Base-by-base conservation (phyloP, 108 stramenopile genomes). In the Conticribra guillardii region DNA sequence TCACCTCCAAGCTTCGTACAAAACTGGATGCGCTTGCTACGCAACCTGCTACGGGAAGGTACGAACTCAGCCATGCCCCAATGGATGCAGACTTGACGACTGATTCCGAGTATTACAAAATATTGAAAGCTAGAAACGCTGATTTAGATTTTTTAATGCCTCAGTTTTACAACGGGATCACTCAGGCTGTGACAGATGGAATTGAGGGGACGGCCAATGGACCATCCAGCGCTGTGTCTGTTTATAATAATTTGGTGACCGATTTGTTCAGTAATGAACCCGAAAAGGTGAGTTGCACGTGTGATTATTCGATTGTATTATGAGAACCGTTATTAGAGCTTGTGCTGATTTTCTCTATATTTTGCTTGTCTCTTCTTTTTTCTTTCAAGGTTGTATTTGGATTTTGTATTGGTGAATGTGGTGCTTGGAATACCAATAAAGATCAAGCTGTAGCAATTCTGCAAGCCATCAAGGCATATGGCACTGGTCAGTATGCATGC, bases 151-250 rank as follows among this genome's bases (percentile, higher is more conserved):
- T 82, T 17, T 47, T 84, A 27, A 80, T 84, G 78, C 83, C 86
- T 0, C 86, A 87, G 48, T 84, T 82, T 61, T 87, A 87, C 70
- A 84, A 87, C 27, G 79, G 84, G 15, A 58, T 79, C 18, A 75
- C 81, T 52, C 67, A 72, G 29, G 80, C 84, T 30, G 81, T 59
- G 9, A 19, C 31, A 16, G 81, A 85, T 80, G 84, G 84, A 4
- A 24, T 85, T 11, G 29, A 27, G 58, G 65, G 64, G 16, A 41
- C 51, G 1, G 71, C 64, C n/a, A 1, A 1, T 44, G 82, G 80
- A 4, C 17, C 21, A 17, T 24, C 45, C 5, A 58, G 45, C 11
- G 74, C 86, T 22, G 28, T 62, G 37, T 15, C 28, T 0, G 59
- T 82, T 26, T 87, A 71, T 73, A 67, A 54, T 18, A 54, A 44